phyloP scores from a whole-genome alignment of 257 asterid genomes.

The Haberlea rhodopensis region DNA sequence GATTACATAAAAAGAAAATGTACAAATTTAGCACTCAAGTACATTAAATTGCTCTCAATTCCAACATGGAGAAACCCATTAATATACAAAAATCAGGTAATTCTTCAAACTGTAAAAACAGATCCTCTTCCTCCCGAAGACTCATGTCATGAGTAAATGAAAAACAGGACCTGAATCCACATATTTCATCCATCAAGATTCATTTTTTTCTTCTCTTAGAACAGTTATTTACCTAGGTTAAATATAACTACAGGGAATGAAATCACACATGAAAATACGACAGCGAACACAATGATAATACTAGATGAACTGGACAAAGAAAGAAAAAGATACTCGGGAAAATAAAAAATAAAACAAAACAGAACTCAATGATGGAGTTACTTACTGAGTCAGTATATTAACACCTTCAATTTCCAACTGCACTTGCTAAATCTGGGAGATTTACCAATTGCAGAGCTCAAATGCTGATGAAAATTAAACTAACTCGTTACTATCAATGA shows the following conservation, averaged over 20 bases:
- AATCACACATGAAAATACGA: not conserved
- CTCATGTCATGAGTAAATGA: not conserved
- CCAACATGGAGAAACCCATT: too few relatives aligned
- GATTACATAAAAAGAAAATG: too few relatives aligned
- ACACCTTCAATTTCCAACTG: not conserved
- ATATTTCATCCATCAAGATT: not conserved
- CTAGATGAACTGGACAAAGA: constrained; percentile 22
- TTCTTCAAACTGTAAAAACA: not conserved
- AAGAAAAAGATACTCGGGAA: constrained; percentile 6
- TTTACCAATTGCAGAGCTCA: not conserved
- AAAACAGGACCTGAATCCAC: not conserved
- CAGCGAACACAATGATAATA: not conserved
- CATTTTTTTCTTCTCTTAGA: too few relatives aligned
- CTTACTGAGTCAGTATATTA: not conserved
- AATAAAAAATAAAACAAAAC: constrained; percentile 15
- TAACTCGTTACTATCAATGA: not conserved
- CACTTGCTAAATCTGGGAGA: constrained; percentile 9
- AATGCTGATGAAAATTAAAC: not conserved
- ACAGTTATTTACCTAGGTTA: not conserved
- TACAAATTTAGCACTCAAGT: too few relatives aligned
- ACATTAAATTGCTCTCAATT: too few relatives aligned
- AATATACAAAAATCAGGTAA: too few relatives aligned
- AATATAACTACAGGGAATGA: not conserved
- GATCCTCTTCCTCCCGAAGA: not conserved
- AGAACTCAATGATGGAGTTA: constrained; percentile 23